Percentiles rank a stretch among this genome's conserved stretches.
These are phyloP conservation scores for Aspergillus sp. DNA, from an alignment of 2,329 filamentous ascomycete species.

Conservation along the genomic window DNA sequence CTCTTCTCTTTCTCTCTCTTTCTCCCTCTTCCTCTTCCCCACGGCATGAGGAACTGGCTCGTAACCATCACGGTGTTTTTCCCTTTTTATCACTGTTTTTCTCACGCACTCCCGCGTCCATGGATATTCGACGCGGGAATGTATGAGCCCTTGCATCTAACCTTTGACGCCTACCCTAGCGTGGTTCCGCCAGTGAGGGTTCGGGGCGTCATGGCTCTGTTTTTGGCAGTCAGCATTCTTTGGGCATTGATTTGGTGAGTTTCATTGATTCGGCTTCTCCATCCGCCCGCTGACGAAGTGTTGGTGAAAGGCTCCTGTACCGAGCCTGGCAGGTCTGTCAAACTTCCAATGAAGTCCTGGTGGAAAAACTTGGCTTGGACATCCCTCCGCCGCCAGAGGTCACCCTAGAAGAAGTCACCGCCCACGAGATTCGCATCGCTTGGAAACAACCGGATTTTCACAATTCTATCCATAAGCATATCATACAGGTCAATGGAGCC, in stretches of 20 bases:
- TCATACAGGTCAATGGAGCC: conserved; percentile 88
- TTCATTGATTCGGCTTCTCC: conserved; percentile 39
- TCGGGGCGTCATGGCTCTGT: conserved; percentile 43
- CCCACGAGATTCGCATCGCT: conserved; percentile 78
- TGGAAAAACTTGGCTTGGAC: conserved; percentile 85
- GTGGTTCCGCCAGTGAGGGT: conserved; percentile 40
- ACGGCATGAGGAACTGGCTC: too few relatives aligned
- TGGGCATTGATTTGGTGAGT: conserved; percentile 44
- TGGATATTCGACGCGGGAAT: conserved; percentile 34
- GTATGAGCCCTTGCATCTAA: conserved; percentile 40
- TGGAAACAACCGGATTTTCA: conserved; percentile 70
- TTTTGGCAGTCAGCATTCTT: conserved; percentile 40
- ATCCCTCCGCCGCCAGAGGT: conserved; percentile 85
- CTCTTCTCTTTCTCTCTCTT: conserved; percentile 3
- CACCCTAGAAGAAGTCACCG: conserved; percentile 79
- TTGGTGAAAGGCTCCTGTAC: conserved; percentile 60
- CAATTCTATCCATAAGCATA: conserved; percentile 69
- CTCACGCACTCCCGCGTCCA: conserved; percentile 17
- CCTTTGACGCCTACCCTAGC: conserved; percentile 39
- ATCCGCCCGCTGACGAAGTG: neutral
- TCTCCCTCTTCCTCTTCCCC: conserved; percentile 1
- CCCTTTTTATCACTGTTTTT: neutral
- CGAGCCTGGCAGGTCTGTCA: conserved; percentile 81
- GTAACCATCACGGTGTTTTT: too few relatives aligned
- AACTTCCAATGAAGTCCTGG: conserved; percentile 84